Base-by-base conservation (phyloP, 345 rosid species). In the Orychophragmus violaceus region DNA sequence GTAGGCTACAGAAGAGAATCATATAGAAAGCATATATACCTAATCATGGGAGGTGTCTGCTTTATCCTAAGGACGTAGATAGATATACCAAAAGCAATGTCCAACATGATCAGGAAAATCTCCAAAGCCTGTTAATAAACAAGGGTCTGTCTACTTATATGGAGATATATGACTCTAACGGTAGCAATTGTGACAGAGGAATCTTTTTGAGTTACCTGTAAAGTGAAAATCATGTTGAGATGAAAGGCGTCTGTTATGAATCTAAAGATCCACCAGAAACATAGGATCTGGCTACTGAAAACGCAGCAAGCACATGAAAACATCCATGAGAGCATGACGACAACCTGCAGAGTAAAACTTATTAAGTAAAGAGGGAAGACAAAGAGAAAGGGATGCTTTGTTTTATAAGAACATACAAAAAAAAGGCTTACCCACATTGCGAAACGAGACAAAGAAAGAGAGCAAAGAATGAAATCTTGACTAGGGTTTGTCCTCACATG, bases 221-320 rank as follows among this genome's bases (percentile, higher is more conserved):
- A 75, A 50, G 65, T 42, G 77, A 82, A 83, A 49, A 68, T 7
- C 36, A 17, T 72, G 44, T 64, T 80, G 67, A 88, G 79, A 82
- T 77, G 81, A 33, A 85, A 58, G 44, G 81, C 60, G 53, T 74
- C 85, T 23, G 66, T 48, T 36, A 87, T 2, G 39, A 81, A 66
- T 77, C 84, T 88, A 58, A 87, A 24, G 68, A 76, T 64, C 94
- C 96, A 91, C 94, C 94, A 87, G 79, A 88, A 74, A 75, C 87
- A 86, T 35, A 87, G 66, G 52, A 84, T 18, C 59, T 60, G 70
- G 67, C 77, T 59, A 46, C 59, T 52, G 74, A 82, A 80, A 65
- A 87, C 39, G 70, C 39, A 36, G 60, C 72, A 63, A 46, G 77
- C 57, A 62, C 82, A 49, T 33, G 74, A 53, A 59, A 74, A 74